Conservation (phyloP, 1,284 basidiomycete species). For the Sutorius eximius region DNA sequence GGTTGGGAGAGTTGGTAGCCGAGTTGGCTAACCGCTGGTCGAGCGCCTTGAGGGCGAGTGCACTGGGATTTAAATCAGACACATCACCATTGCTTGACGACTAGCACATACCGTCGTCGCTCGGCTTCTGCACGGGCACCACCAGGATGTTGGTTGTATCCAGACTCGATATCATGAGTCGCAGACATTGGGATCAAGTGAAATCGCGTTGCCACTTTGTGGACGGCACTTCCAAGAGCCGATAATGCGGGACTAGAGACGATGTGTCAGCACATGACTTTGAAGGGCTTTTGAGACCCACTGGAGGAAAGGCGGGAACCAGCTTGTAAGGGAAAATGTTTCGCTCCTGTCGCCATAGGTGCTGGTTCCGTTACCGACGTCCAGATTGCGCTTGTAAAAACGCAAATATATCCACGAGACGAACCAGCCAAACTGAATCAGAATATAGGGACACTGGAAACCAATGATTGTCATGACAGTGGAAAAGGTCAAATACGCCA, state of each 20-base stretch:
- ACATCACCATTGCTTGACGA: background rate
- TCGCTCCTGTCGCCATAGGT: conserved; percentile 91
- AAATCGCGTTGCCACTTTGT: conserved; percentile 70
- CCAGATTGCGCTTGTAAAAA: conserved; percentile 89
- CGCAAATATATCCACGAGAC: conserved; percentile 93
- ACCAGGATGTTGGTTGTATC: conserved; percentile 78
- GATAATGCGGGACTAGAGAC: conserved; percentile 51
- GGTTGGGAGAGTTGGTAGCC: conserved; percentile 42
- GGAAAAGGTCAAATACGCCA: conserved; percentile 90
- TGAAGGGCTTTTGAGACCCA: conserved; percentile 44
- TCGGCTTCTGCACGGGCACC: conserved; percentile 93
- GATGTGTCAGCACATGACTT: conserved; percentile 40
- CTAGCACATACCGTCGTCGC: conserved; percentile 66
- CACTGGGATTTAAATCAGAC: conserved; percentile 44
- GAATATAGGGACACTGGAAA: conserved; percentile 90
- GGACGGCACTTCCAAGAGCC: conserved; percentile 66
- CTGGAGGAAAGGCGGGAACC: conserved; percentile 96
- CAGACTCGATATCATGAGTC: conserved; percentile 65
- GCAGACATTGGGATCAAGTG: conserved; percentile 72
- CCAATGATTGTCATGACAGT: conserved; percentile 87
- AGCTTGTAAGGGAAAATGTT: conserved; percentile 93
- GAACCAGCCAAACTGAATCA: conserved; percentile 98
- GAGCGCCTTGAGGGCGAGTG: conserved; percentile 92
- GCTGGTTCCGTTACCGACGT: conserved; percentile 56
- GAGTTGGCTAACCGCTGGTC: conserved; percentile 86